These are phyloP conservation scores for Coniferiporia weirii DNA, from an alignment of 1,284 basidiomycete genomes.

Conservation along the genomic window DNA sequence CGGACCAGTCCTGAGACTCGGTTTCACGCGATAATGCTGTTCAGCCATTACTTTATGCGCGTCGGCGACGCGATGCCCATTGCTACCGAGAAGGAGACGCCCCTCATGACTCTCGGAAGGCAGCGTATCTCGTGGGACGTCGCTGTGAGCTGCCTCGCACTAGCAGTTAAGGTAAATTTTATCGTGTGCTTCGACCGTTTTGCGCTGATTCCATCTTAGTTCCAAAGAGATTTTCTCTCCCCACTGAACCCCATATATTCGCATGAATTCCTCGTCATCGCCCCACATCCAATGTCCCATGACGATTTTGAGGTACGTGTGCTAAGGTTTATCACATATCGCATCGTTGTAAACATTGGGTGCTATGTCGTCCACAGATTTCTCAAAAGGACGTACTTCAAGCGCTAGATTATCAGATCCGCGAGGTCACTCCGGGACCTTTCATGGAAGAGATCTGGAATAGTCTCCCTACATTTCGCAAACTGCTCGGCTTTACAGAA, in stretches of 20 bases:
- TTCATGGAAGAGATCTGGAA: slow-evolving; percentile 54
- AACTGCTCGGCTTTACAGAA: slow-evolving; percentile 31
- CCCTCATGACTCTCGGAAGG: slow-evolving; percentile 14
- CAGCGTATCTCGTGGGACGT: slow-evolving; percentile 17
- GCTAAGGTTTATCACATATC: not conserved
- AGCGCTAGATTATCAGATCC: slow-evolving; percentile 43
- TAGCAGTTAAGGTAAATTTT: slow-evolving; percentile 16
- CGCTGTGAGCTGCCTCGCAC: slow-evolving; percentile 17
- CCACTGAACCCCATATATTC: slow-evolving; percentile 22
- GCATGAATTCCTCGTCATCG: slow-evolving; percentile 21
- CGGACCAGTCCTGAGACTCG: slow-evolving; percentile 15
- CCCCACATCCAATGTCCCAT: slow-evolving; percentile 23
- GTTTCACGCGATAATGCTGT: slow-evolving; percentile 16
- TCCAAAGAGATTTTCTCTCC: slow-evolving; percentile 21
- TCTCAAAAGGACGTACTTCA: slow-evolving; percentile 54
- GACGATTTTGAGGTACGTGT: slow-evolving; percentile 23
- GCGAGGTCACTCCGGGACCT: slow-evolving; percentile 48
- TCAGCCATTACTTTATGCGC: slow-evolving; percentile 16
- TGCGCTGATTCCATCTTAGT: slow-evolving; percentile 11
- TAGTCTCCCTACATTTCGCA: slow-evolving; percentile 45
- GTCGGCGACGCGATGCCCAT: slow-evolving; percentile 17
- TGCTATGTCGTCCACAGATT: slow-evolving; percentile 29
- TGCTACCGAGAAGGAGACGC: slow-evolving; percentile 14
- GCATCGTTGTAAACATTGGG: not conserved
- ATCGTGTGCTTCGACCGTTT: not conserved